Percentiles rank a stretch among this genome's conserved stretches.
These are phyloP conservation scores for Catharanthus roseus DNA, from an alignment of 257 asterid species.

Conservation along the genomic window DNA sequence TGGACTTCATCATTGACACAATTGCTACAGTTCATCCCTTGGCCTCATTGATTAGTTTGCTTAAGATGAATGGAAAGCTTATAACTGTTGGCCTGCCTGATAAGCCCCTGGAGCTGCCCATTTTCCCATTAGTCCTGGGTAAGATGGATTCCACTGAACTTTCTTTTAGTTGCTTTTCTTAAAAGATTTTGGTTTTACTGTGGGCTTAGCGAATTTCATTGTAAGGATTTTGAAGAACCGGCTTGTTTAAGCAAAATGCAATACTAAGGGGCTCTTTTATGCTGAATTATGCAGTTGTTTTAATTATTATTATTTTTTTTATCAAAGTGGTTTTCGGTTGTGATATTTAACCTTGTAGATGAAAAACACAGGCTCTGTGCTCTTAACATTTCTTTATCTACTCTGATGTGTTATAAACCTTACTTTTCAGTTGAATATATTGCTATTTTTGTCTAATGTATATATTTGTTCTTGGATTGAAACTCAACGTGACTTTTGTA, in stretches of 20 bases:
- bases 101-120: constrained; percentile 53
- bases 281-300: not conserved
- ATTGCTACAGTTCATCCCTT: constrained; percentile 49
- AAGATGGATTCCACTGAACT: constrained; percentile 10
- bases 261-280: not conserved
- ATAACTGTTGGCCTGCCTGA: constrained; percentile 52
- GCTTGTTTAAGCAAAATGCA: not conserved
- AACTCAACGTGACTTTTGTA: no score
- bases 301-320: no score
- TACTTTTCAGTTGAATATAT: not conserved
- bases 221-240: not conserved
- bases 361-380: not conserved
- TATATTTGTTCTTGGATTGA: no score
- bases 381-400: not conserved
- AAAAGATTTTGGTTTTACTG: not conserved
- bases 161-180: not conserved
- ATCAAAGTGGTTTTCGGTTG: not conserved
- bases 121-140: constrained; percentile 58
- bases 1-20: constrained; percentile 63
- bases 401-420: no score
- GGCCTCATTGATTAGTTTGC: constrained; percentile 40
- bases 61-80: constrained; percentile 60
- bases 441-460: not conserved
- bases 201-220: not conserved
- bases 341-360: not conserved